Evolutionary conservation across 129 eudicot species (phyloP), one percentile per base, ranked within the genome.

Genomic region (Logfia minima): DNA sequence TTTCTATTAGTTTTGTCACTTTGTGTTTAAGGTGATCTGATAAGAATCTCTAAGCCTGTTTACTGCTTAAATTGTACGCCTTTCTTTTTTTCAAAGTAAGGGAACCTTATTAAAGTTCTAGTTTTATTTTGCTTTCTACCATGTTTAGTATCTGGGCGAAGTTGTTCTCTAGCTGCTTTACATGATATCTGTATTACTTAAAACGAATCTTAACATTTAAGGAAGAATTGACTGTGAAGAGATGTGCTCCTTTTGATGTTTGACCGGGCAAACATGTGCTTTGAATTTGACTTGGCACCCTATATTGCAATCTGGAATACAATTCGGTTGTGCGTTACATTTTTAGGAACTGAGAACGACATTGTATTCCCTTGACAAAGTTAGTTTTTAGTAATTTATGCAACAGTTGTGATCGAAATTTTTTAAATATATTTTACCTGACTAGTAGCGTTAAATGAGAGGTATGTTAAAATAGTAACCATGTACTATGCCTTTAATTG

Each of bases 71-170:
- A 8, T 71, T 71, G 26, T 3, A 17, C 10, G 51, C 31, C 70
- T 53, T 72, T 32, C 45, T 29, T 72, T 55, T 31, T 7, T 7
- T 9, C 17, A 3, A 26, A 55, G 10, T 55, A 31, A 29, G 52
- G 76, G 17, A 65, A 31, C 43, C 18, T 24, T 51, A 10, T 55
- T 32, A n/a, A 72, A 26, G 6, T 56, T 72, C 19, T 72, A 31
- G 28, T 18, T 18, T 23, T 53, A 14, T 72, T 72, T 53, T 31
- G 52, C 28, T 71, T 71, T 71, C 75, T 11, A 51, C 75, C 61
- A 48, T 71, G 75, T 53, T 72, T 72, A 55, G 76, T 18, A 72
- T 17, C 24, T 72, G 29, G 76, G 34, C 6, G 58, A 70, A 72
- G 51, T 31, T 71, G 45, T 41, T 41, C 14, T 35, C 41, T 35